Conservation (phyloP, 2,329 filamentous ascomycete genomes). For the Neofusicoccum laricinum region DNA sequence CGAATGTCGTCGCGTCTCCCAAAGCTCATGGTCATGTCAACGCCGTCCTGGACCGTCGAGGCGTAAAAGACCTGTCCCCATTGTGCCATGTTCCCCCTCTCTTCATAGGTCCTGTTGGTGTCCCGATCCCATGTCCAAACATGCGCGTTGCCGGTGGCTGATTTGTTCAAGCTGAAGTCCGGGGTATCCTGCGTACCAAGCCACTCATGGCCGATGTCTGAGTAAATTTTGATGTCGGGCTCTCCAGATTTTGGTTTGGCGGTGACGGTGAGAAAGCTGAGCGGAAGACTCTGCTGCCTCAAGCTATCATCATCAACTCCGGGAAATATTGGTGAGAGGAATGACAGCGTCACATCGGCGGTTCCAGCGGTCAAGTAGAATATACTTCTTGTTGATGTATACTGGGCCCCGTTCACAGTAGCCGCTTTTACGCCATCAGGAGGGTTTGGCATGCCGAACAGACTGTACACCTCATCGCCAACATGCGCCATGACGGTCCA, state of each 20-base stretch:
- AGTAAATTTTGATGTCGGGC: slow-evolving; percentile 38
- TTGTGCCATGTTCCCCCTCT: slow-evolving; percentile 41
- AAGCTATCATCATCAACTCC: slow-evolving; percentile 29
- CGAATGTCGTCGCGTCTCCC: slow-evolving; percentile 8
- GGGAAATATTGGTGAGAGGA: slow-evolving; percentile 45
- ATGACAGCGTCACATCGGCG: slow-evolving; percentile 39
- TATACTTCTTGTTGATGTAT: slow-evolving; percentile 41
- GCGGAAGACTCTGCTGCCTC: slow-evolving; percentile 44
- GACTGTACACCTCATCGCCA: slow-evolving; percentile 37
- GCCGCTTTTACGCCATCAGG: slow-evolving; percentile 31
- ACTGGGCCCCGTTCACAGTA: slow-evolving; percentile 35
- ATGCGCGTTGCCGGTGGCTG: slow-evolving; percentile 22
- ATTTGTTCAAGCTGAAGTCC: slow-evolving; percentile 23
- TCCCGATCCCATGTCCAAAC: slow-evolving; percentile 34
- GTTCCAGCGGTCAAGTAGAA: slow-evolving; percentile 39
- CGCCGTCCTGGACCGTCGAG: slow-evolving; percentile 19
- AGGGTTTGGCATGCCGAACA: slow-evolving; percentile 36
- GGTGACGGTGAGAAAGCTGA: slow-evolving; percentile 43
- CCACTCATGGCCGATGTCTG: slow-evolving; percentile 46
- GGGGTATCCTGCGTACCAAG: slow-evolving; percentile 29
- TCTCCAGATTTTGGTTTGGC: slow-evolving; percentile 21
- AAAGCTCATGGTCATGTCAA: slow-evolving; percentile 10
- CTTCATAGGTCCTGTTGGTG: slow-evolving; percentile 29
- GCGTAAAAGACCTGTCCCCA: slow-evolving; percentile 44
- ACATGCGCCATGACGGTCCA: slow-evolving; percentile 44